These are phyloP conservation scores for Knufia petricola DNA, from an alignment of 2,329 filamentous ascomycete species.

Conservation along the genomic window DNA sequence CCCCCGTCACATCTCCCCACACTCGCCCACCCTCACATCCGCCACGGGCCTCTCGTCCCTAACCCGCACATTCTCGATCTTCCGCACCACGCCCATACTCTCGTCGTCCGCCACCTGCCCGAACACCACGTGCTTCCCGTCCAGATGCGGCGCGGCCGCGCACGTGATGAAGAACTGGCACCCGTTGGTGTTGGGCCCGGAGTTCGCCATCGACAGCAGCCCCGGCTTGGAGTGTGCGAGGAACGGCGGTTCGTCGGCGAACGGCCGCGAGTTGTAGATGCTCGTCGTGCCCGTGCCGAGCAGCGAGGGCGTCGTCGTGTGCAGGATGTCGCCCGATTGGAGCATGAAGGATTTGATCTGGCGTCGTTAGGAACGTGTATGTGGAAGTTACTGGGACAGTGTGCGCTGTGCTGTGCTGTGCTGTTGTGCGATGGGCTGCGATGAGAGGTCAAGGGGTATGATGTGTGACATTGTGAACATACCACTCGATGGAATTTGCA, in stretches of 20 bases:
- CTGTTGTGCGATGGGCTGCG: too few species aligned
- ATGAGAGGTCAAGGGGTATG: too few species aligned
- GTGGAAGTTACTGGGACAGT: too few species aligned
- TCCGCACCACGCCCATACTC: slow-evolving; percentile 81
- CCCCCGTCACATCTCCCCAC: slow-evolving; percentile 71
- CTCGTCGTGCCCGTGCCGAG: slow-evolving; percentile 70
- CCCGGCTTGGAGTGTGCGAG: slow-evolving; percentile 57
- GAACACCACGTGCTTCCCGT: slow-evolving; percentile 92
- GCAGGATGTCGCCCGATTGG: slow-evolving; percentile 91
- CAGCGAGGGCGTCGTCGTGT: slow-evolving; percentile 51
- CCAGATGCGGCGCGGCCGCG: slow-evolving; percentile 73
- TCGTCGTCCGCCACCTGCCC: slow-evolving; percentile 65
- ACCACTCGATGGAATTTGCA: slow-evolving; percentile 91
- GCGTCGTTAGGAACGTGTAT: not conserved
- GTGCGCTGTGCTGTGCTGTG: too few species aligned
- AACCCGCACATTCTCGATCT: slow-evolving; percentile 86
- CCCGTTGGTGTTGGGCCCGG: slow-evolving; percentile 84
- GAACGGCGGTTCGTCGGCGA: slow-evolving; percentile 83
- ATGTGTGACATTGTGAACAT: too few species aligned
- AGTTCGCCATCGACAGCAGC: slow-evolving; percentile 68
- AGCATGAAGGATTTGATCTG: slow-evolving; percentile 96
- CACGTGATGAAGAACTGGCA: slow-evolving; percentile 98
- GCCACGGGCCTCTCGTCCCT: slow-evolving; percentile 65
- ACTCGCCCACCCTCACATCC: slow-evolving; percentile 75
- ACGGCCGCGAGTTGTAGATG: slow-evolving; percentile 78